phyloP scores from a whole-genome alignment of 148 eudicot species.

The Dysphania ambrosioides region DNA sequence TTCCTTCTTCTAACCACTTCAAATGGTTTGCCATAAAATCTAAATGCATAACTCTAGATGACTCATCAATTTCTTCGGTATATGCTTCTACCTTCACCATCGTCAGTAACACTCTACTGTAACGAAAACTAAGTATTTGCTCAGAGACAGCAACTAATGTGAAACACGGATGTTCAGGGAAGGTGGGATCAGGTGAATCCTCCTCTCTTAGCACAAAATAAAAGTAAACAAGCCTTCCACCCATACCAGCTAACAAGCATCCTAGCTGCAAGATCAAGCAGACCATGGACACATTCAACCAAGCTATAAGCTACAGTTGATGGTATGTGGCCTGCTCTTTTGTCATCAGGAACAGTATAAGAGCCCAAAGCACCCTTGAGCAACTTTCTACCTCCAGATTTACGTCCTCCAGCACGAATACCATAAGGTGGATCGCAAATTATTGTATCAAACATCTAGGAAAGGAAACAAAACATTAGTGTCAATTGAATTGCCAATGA shows the following conservation, averaged over 20 bases:
- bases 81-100: slow-evolving; percentile 83
- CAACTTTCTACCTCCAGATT: slow-evolving; percentile 94
- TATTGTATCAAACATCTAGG: slow-evolving; percentile 84
- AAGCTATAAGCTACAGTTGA: slow-evolving; percentile 93
- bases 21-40: slow-evolving; percentile 82
- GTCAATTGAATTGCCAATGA: neutral
- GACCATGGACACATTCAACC: slow-evolving; percentile 91
- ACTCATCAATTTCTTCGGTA: slow-evolving; percentile 58
- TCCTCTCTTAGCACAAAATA: slow-evolving; percentile 85
- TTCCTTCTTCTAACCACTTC: slow-evolving; percentile 94
- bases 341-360: slow-evolving; percentile 88
- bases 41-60: slow-evolving; percentile 49
- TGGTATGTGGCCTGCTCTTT: slow-evolving; percentile 89
- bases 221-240: slow-evolving; percentile 88
- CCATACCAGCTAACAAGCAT: slow-evolving; percentile 94
- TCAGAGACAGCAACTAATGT: slow-evolving; percentile 73
- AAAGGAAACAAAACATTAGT: slow-evolving; percentile 4
- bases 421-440: slow-evolving; percentile 99
- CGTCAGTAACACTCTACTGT: slow-evolving; percentile 85
- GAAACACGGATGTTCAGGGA: slow-evolving; percentile 94
- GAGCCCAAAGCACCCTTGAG: slow-evolving; percentile 74
- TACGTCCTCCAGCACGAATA: slow-evolving; percentile 98
- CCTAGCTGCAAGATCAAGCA: slow-evolving; percentile 79
- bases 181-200: slow-evolving; percentile 53
- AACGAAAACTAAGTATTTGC: slow-evolving; percentile 82